A percentile compares a stretch with the other conserved stretches of the same genome.
Evolutionary conservation across 176 grass and related monocot genomes (phyloP).

Genomic region (Musa schizocarpa): DNA sequence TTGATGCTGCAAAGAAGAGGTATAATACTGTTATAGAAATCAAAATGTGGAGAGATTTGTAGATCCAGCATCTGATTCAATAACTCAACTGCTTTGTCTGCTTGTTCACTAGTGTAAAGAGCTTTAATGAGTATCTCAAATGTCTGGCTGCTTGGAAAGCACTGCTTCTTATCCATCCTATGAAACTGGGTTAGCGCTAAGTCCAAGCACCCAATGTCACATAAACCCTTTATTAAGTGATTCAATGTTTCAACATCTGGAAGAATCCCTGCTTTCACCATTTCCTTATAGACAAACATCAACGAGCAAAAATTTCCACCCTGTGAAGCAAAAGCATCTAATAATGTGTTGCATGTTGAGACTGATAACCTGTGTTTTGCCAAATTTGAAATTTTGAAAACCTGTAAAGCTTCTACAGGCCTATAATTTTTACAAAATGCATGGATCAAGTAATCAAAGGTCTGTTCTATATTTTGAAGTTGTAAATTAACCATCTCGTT

Average conservation of each 20-base stretch:
- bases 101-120: conserved; percentile 26
- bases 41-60: conserved; percentile 22
- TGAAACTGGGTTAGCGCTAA: conserved; percentile 42
- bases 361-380: conserved; percentile 25
- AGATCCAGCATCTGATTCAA: conserved; percentile 39
- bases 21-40: conserved; percentile 41
- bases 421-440: conserved; percentile 17
- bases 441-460: conserved; percentile 18
- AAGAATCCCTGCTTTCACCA: conserved; percentile 44
- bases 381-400: conserved; percentile 30
- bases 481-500: conserved; percentile 42
- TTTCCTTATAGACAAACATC: conserved; percentile 35
- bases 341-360: conserved; percentile 31
- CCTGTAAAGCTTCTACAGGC: conserved; percentile 39
- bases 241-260: conserved; percentile 54
- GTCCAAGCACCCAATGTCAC: conserved; percentile 31
- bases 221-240: conserved; percentile 38
- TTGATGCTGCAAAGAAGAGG: conserved; percentile 42
- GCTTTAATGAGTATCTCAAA: conserved; percentile 42
- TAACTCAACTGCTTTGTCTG: conserved; percentile 32
- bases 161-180: conserved; percentile 44
- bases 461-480: conserved; percentile 19
- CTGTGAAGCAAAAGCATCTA: conserved; percentile 34
- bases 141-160: conserved; percentile 31
- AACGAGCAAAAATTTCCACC: conserved; percentile 24